A percentile compares a stretch with the other conserved stretches of the same genome.
Evolutionary conservation across 768 basidiomycete species (phyloP).

Genomic region (Leccinum pellstonianum): DNA sequence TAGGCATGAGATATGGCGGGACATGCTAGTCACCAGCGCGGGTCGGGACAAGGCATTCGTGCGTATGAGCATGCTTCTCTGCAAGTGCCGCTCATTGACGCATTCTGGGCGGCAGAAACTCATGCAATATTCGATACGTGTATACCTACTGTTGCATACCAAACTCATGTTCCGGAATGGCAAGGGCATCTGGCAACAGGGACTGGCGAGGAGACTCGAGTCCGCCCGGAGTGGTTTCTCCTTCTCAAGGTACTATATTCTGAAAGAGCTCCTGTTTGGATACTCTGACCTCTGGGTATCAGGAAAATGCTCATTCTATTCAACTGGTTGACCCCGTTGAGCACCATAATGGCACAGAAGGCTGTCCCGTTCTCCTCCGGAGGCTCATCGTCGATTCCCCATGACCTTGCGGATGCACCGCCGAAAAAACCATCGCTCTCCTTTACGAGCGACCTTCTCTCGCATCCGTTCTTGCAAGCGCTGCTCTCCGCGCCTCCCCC

Average conservation of each 20-base stretch:
- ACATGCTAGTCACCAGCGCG: conserved; percentile 72
- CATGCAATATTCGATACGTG: conserved; percentile 77
- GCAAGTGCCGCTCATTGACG: conserved; percentile 1
- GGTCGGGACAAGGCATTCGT: conserved; percentile 88
- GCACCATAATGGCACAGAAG: conserved; percentile 68
- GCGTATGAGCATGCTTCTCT: conserved; percentile 31
- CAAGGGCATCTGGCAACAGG: conserved; percentile 49
- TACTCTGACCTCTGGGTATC: conserved; percentile 9
- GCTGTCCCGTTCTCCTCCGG: conserved; percentile 55
- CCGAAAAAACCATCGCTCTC: conserved; percentile 6
- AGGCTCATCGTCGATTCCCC: conserved; percentile 25
- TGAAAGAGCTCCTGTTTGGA: not conserved
- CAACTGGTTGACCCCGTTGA: conserved; percentile 81
- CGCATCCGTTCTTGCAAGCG: conserved; percentile 68
- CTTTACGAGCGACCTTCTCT: conserved; percentile 24
- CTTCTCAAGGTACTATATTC: conserved; percentile 58
- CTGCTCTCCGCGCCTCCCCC: conserved; percentile 80
- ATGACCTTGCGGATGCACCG: conserved; percentile 18
- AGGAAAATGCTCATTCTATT: conserved; percentile 82
- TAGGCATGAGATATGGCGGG: conserved; percentile 74
- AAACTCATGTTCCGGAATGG: conserved; percentile 48
- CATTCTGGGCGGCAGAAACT: conserved; percentile 58
- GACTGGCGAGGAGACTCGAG: conserved; percentile 57
- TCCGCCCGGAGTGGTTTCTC: conserved; percentile 61
- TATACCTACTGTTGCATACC: conserved; percentile 71